phyloP scores from a whole-genome alignment of 2,329 filamentous ascomycete species.

The Aspergillus uvarum region DNA sequence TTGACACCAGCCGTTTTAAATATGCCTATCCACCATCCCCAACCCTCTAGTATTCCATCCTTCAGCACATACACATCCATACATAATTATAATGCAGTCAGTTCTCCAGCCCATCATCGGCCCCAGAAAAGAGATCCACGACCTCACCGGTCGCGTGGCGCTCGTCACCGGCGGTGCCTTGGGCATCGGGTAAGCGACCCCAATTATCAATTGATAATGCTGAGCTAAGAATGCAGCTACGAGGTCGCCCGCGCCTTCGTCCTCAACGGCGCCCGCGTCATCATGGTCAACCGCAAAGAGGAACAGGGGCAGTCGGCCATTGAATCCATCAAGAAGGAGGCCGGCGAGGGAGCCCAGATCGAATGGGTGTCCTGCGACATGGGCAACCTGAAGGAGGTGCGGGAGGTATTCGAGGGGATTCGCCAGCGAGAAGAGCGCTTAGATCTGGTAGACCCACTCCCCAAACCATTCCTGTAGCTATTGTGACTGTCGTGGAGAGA shows the following conservation, averaged over 20 bases:
- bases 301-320: conserved; percentile 28
- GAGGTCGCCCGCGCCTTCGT: conserved; percentile 13
- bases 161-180: conserved; percentile 42
- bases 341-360: conserved; percentile 30
- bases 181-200: conserved; percentile 36
- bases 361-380: conserved; percentile 47
- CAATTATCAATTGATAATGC: background rate
- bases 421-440: conserved; percentile 39
- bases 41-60: background rate
- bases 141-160: conserved; percentile 39
- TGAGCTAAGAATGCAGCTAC: conserved; percentile 1
- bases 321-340: conserved; percentile 33
- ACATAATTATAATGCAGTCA: conserved; percentile 8
- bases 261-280: conserved; percentile 16
- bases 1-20: background rate
- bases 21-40: too few relatives aligned
- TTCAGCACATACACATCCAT: background rate
- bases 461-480: too few relatives aligned
- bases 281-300: conserved; percentile 16
- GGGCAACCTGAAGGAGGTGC: conserved; percentile 40
- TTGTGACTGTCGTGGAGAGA: too few relatives aligned
- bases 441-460: conserved; percentile 30
- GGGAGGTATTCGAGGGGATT: conserved; percentile 40
- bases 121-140: conserved; percentile 36
- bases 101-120: conserved; percentile 39